A percentile compares a stretch with the other conserved stretches of the same genome.
Evolutionary conservation across 768 basidiomycete species (phyloP).

Genomic region (Boletus huronensis): DNA sequence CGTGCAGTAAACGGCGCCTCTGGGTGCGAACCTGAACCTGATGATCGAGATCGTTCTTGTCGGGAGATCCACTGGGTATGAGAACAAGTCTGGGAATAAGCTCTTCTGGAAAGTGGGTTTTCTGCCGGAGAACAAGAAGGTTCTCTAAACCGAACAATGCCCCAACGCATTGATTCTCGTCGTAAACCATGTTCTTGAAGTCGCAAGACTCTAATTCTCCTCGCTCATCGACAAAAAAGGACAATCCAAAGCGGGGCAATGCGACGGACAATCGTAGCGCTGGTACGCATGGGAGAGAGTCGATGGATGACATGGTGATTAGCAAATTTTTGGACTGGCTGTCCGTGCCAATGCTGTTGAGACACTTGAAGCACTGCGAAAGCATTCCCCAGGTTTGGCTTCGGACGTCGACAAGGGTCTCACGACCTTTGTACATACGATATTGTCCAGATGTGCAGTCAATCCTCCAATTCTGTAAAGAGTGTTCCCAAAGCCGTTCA

Average conservation of each 20-base stretch:
- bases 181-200: conserved; percentile 37
- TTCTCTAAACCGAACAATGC: no score
- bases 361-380: conserved; percentile 2
- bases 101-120: no score
- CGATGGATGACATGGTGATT: conserved; percentile 2
- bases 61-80: background rate
- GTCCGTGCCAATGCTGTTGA: background rate
- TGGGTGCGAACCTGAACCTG: background rate
- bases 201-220: no score
- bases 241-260: conserved; percentile 37
- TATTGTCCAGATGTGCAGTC: no score
- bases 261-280: conserved; percentile 12
- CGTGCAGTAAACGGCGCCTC: no score
- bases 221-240: no score
- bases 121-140: no score
- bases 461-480: no score
- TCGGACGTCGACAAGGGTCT: conserved; percentile 18
- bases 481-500: no score
- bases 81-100: no score
- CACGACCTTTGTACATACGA: no score
- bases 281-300: background rate
- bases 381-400: conserved; percentile 21
- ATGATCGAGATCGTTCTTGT: background rate
- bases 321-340: conserved; percentile 1
- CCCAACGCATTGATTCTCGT: conserved; percentile 35